Percentiles rank a stretch among this genome's conserved stretches.
Conservation (phyloP, 2,329 filamentous ascomycete genomes). For the Bipolaris zeicola region DNA sequence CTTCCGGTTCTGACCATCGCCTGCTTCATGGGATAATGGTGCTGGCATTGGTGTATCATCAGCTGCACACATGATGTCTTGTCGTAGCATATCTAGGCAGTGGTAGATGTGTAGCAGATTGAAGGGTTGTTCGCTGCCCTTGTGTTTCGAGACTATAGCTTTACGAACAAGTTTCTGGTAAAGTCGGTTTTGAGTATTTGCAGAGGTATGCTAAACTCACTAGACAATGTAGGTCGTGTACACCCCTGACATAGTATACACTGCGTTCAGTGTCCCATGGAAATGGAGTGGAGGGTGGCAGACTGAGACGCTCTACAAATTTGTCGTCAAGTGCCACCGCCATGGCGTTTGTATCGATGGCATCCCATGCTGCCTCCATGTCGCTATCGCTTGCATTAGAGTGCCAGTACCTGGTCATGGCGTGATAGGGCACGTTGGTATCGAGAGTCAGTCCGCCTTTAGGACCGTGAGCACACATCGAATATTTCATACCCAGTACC, state of each 20-base stretch:
- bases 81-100: constrained; percentile 42
- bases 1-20: constrained; percentile 36
- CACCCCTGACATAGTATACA: constrained; percentile 44
- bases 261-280: constrained; percentile 46
- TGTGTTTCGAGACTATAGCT: constrained; percentile 39
- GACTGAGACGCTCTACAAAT: constrained; percentile 29
- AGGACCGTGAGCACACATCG: constrained; percentile 1
- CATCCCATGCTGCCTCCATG: constrained; percentile 43
- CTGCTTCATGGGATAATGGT: constrained; percentile 27
- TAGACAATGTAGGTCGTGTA: constrained; percentile 45
- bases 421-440: constrained; percentile 32
- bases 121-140: constrained; percentile 29
- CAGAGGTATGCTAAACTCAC: constrained; percentile 14
- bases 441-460: constrained; percentile 39
- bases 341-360: constrained; percentile 41
- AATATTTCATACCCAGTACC: constrained; percentile 3
- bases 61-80: constrained; percentile 44
- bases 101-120: constrained; percentile 40
- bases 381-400: constrained; percentile 32
- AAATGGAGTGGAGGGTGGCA: constrained; percentile 36
- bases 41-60: constrained; percentile 47
- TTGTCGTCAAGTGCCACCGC: constrained; percentile 40
- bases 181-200: neutral
- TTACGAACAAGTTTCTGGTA: constrained; percentile 43
- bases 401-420: constrained; percentile 40